A percentile compares a stretch with the other conserved stretches of the same genome.
These are phyloP conservation scores for Andrographis paniculata DNA, from an alignment of 305 asterid species.

Conservation along the genomic window DNA sequence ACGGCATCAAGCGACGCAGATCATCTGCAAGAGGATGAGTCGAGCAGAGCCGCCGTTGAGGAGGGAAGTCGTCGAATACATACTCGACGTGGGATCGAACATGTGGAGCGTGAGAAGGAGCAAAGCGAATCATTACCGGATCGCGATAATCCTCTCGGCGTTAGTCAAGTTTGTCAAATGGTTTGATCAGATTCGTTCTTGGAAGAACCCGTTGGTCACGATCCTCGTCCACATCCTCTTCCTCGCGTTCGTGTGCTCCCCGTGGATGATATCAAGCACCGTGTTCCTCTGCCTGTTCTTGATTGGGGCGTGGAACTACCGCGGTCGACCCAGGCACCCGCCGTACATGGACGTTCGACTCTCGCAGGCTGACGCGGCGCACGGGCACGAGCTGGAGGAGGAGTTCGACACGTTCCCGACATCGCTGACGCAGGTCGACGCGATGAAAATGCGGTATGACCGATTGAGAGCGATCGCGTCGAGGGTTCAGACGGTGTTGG, in stretches of 20 bases:
- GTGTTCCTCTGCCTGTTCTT: conserved; percentile 14
- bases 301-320: conserved; percentile 17
- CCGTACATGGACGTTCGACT: conserved; percentile 11
- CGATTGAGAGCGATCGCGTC: not conserved
- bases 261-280: conserved; percentile 18
- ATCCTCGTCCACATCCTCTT: conserved; percentile 16
- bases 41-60: conserved; percentile 25
- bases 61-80: conserved; percentile 21
- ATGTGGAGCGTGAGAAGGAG: conserved; percentile 26
- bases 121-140: conserved; percentile 22
- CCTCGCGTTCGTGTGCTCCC: conserved; percentile 16
- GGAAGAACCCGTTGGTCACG: conserved; percentile 21
- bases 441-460: conserved; percentile 3
- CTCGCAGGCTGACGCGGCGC: conserved; percentile 16
- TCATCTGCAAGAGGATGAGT: conserved; percentile 8
- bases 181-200: conserved; percentile 8
- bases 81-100: conserved; percentile 19
- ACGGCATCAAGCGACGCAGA: conserved; percentile 15
- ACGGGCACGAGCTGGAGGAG: conserved; percentile 20
- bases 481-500: conserved; percentile 1
- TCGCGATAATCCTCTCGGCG: conserved; percentile 10
- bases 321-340: conserved; percentile 14
- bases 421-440: not conserved
- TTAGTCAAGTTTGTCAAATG: conserved; percentile 10
- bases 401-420: conserved; percentile 20